Evolutionary conservation across 2,329 filamentous ascomycete species (phyloP), one percentile per base, ranked within the genome.

Genomic region (Arthrinium phaeospermum): DNA sequence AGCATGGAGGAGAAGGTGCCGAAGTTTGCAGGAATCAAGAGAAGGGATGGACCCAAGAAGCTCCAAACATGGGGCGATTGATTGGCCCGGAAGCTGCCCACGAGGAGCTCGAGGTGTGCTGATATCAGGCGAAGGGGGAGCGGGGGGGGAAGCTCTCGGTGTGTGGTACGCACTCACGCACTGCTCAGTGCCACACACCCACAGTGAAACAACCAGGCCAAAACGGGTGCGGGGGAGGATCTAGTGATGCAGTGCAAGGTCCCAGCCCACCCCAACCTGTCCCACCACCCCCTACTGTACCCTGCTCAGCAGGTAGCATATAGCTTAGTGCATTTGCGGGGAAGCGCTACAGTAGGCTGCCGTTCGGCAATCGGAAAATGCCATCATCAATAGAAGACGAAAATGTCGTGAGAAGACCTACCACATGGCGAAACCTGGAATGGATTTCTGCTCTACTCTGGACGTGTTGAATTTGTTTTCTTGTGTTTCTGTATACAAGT

Each of bases 51-150:
- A 27, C 30, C 53, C 53, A 61, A 22, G 53, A 37, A 37, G 16
- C 53, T 61, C 53, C 5, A 37, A 30, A 30, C 51, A 61, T 64
- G 22, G 34, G 34, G 24, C 30, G 49, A 51, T 37, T 61, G 57
- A 64, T 64, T 64, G 57, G 57, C 8, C 34, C 34, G 57, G 34
- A 64, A 64, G 57, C 57, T 64, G n/a, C 22, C 19, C 34, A 13
- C 34, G 57, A 64, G 12, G 34, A 64, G 57, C 57, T 64, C 57
- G 22, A 64, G 57, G 57, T 41, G 57, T 64, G 57, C 19, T 41
- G 57, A 64, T 64, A 64, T 64, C 57, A 64, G 19, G 57, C 34
- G 57, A 64, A 64, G 57, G 34, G 34, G 7, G 57, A 61, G 53
- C 14, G 34, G 41, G 57, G 34, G 53, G 41, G 34, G 57, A 19